A percentile compares a stretch with the other conserved stretches of the same genome.
Evolutionary conservation across 768 basidiomycete species (phyloP).

Genomic region (Boletus pseudo-olivaceus): DNA sequence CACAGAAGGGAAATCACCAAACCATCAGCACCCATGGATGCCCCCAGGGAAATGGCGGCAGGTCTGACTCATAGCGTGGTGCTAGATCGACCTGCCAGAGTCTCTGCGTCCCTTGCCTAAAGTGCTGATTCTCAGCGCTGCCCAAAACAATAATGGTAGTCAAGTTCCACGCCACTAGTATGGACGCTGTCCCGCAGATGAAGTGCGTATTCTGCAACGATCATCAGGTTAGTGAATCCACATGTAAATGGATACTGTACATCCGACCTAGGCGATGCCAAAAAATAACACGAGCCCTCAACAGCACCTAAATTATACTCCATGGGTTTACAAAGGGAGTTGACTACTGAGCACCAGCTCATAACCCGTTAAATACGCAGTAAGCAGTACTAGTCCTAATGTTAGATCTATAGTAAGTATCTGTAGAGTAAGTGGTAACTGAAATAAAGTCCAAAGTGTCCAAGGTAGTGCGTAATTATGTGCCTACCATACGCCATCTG

Average conservation of each 20-base stretch:
- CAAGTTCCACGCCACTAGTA: neutral
- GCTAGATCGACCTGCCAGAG: slow-evolving; percentile 41
- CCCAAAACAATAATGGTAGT: slow-evolving; percentile 63
- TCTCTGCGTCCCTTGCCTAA: slow-evolving; percentile 59
- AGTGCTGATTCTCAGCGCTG: slow-evolving; percentile 63
- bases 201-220: neutral
- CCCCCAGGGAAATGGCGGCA: slow-evolving; percentile 73
- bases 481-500: no score
- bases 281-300: neutral
- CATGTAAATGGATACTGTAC: neutral
- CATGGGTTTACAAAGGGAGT: no score
- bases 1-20: slow-evolving; percentile 49
- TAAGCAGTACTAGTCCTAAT: no score
- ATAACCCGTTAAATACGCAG: no score
- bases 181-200: neutral
- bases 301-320: neutral
- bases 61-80: slow-evolving; percentile 60
- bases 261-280: slow-evolving; percentile 5
- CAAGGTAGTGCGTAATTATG: no score
- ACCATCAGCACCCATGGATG: slow-evolving; percentile 57
- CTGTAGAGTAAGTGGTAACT: no score
- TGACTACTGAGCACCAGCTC: no score
- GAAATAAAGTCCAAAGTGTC: no score
- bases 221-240: neutral
- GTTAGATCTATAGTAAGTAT: no score